Evolutionary conservation across 2,329 filamentous ascomycete genomes (phyloP).

Genomic region (Fusarium pseudocircinatum): DNA sequence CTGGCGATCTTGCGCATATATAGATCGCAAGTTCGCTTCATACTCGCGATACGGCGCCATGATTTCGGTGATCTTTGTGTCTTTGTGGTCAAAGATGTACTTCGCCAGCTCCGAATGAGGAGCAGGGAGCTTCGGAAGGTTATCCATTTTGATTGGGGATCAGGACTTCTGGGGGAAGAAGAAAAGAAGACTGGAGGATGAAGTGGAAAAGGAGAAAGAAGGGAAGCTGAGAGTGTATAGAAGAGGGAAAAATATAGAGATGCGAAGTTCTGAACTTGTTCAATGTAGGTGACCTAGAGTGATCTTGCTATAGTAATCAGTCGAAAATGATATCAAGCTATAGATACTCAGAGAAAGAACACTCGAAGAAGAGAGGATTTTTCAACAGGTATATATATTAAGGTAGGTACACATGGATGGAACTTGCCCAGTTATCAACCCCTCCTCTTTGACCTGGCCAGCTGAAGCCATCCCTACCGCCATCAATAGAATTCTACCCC

Average conservation of each 20-base stretch:
- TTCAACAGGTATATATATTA: constrained; percentile 32
- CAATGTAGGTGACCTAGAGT: not conserved
- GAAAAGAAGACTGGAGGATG: not conserved
- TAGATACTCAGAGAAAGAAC: not conserved
- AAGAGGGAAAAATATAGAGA: not conserved
- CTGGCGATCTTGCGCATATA: constrained; percentile 74
- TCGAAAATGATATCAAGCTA: not conserved
- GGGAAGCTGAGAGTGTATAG: not conserved
- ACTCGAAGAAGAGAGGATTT: not conserved
- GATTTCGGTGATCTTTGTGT: constrained; percentile 65
- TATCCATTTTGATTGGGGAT: constrained; percentile 42
- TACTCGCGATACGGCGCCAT: constrained; percentile 74
- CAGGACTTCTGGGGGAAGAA: not conserved
- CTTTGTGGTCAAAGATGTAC: constrained; percentile 65
- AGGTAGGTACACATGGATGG: not conserved
- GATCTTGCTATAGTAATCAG: not conserved
- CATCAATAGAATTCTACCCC: not conserved
- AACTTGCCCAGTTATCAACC: not conserved
- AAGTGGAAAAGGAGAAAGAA: not conserved
- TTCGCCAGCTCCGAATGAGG: constrained; percentile 56
- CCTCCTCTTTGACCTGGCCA: not conserved
- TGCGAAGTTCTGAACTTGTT: not conserved
- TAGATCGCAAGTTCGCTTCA: constrained; percentile 71
- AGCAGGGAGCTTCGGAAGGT: constrained; percentile 58
- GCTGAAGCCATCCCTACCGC: constrained; percentile 27